A percentile compares a stretch with the other conserved stretches of the same genome.
phyloP scores from a whole-genome alignment of 1,284 basidiomycete species.

The Taiwanofungus camphoratus region DNA sequence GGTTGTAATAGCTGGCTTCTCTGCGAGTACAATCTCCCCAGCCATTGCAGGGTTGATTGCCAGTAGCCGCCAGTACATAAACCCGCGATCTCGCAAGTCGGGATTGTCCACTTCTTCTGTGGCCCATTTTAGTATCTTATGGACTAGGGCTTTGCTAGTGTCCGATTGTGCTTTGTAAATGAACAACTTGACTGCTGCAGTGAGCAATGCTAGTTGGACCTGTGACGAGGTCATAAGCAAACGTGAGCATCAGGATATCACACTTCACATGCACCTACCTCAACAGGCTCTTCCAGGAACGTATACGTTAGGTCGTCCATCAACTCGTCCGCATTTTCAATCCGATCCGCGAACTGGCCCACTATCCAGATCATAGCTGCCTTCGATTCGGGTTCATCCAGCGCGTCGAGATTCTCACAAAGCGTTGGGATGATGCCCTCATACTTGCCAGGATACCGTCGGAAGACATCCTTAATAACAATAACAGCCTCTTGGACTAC shows the following conservation, averaged over 20 bases:
- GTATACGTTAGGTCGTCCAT: constrained; percentile 89
- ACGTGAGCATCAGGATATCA: constrained; percentile 1
- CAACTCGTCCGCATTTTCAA: constrained; percentile 94
- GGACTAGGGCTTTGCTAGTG: constrained; percentile 85
- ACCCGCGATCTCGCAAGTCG: constrained; percentile 93
- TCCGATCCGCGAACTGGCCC: constrained; percentile 94
- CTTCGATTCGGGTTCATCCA: constrained; percentile 96
- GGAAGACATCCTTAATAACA: constrained; percentile 97
- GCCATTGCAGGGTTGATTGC: constrained; percentile 91
- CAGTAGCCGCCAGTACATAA: constrained; percentile 99
- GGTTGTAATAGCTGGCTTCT: constrained; percentile 96
- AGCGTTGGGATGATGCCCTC: constrained; percentile 92
- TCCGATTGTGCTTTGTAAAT: constrained; percentile 86
- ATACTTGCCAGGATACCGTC: constrained; percentile 94
- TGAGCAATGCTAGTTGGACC: constrained; percentile 95
- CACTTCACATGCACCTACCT: constrained; percentile 47
- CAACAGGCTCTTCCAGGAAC: constrained; percentile 91
- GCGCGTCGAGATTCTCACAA: constrained; percentile 85
- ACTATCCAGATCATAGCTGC: constrained; percentile 98
- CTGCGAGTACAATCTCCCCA: constrained; percentile 86
- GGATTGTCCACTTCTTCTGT: constrained; percentile 98
- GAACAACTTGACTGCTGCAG: constrained; percentile 95
- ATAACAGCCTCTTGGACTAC: constrained; percentile 98
- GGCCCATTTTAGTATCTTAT: constrained; percentile 94
- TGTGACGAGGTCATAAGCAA: constrained; percentile 25